Evolutionary conservation across 1,284 basidiomycete species (phyloP).

Genomic region (Ustilago hordei): DNA sequence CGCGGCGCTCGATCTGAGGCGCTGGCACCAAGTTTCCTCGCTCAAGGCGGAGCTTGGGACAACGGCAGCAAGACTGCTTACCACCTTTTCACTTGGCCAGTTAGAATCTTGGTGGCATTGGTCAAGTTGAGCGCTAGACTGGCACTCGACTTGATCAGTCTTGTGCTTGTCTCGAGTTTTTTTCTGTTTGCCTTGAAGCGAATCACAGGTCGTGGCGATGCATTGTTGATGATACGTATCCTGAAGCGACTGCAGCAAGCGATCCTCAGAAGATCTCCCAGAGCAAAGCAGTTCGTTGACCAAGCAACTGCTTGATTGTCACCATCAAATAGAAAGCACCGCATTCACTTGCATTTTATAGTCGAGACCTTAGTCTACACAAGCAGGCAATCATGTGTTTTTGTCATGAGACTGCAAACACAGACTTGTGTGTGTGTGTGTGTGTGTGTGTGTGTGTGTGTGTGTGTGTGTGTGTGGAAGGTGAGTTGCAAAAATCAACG

Average conservation of each 20-base stretch:
- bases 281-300: conserved; percentile 33
- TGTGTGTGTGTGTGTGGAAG: background rate
- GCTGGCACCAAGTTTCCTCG: conserved; percentile 47
- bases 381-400: background rate
- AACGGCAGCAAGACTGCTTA: conserved; percentile 28
- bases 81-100: conserved; percentile 39
- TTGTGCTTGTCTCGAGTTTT: conserved; percentile 55
- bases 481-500: background rate
- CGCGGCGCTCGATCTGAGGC: conserved; percentile 35
- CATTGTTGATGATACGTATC: conserved; percentile 52
- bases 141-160: conserved; percentile 60
- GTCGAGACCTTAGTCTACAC: background rate
- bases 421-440: no score
- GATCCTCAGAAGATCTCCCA: conserved; percentile 30
- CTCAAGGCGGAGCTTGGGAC: conserved; percentile 20
- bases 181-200: conserved; percentile 51
- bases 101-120: conserved; percentile 44
- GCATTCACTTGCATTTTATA: background rate
- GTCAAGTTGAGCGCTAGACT: conserved; percentile 57
- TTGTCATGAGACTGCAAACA: conserved; percentile 13
- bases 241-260: conserved; percentile 38
- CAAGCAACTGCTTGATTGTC: conserved; percentile 19
- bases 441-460: no score
- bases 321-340: background rate
- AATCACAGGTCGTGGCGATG: conserved; percentile 62